Conservation (phyloP, 169 alveolate species). For the Plasmodium sp. region DNA sequence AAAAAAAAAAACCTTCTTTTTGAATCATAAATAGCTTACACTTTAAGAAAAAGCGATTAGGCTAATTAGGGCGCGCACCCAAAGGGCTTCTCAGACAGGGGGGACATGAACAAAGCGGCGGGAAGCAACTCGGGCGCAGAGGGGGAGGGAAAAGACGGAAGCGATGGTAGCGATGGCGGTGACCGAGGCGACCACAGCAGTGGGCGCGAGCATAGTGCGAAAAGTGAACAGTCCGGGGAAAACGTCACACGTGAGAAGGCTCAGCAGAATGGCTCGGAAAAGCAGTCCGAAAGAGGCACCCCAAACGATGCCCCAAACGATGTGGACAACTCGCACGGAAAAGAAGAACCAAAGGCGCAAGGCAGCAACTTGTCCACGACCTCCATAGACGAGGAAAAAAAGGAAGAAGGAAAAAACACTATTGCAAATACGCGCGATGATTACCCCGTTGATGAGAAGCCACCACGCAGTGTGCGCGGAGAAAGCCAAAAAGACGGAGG, state of each 20-base stretch:
- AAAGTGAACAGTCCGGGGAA: neutral
- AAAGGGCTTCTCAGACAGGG: neutral
- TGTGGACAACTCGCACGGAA: neutral
- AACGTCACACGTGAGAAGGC: neutral
- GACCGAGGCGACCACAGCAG: neutral
- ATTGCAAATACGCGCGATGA: neutral
- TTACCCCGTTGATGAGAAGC: neutral
- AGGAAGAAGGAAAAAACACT: neutral
- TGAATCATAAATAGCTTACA: neutral
- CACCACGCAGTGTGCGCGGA: neutral
- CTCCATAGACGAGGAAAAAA: neutral
- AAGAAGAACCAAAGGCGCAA: neutral
- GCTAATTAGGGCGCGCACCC: neutral
- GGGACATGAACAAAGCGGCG: neutral
- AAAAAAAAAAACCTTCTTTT: neutral
- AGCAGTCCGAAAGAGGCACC: neutral
- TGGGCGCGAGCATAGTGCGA: neutral
- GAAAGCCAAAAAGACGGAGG: slow-evolving; percentile 4
- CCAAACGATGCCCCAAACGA: neutral
- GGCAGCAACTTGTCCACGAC: neutral
- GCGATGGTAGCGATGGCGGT: neutral
- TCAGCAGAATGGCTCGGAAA: neutral
- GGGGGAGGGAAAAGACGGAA: neutral
- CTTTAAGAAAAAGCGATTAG: neutral
- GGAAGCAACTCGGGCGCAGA: neutral